Base-by-base conservation (phyloP, 2,329 filamentous ascomycete species). In the Epichloe brachyelytri region DNA sequence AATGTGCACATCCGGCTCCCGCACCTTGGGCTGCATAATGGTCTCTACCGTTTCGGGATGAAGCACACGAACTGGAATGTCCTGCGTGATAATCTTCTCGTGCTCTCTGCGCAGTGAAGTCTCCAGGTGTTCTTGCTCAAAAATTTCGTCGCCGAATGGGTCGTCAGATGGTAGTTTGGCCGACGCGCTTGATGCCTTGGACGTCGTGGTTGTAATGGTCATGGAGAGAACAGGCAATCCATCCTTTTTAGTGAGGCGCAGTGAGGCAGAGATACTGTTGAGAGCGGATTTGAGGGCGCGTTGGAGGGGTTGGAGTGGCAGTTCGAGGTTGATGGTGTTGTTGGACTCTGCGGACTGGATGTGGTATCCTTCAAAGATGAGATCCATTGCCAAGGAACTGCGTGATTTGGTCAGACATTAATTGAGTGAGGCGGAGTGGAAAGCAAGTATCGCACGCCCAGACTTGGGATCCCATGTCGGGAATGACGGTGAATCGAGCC, bases 301-400 rank as follows among this genome's bases (percentile, higher is more conserved):
- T 61, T 93, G 87, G 20, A 98, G 80, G 2, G 87, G 84, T 14
- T 80, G 78, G n/a, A 97, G 81, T 26, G 93, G 89, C 1, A 98
- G 80, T 70, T 98, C 93, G 56, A 98, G 83, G 69, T 98, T 96
- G 70, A 98, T 96, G 49, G 89, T 87, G 68, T 95, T 95, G 66
- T 81, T 76, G 39, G 74, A 73, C 46, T 89, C 85, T 48, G 86
- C 86, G 47, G 90, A 95, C 65, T 95, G 85, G 58, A 97, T 83
- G 50, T 82, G 80, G 71, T 94, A 95, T 57, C 76, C 74, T 63
- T 89, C 78, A 67, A 98, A 97, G 60, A 98, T 88, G 59, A 88
- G 83, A 63, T 95, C 87, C 76, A 86, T 78, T 22, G 72, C 69
- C 26, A 83, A 69, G 44, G 76, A 78, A 41, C 78, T 81, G 55